Evolutionary conservation across 2,329 filamentous ascomycete genomes (phyloP).

Genomic region (Leptodontidium sp.): DNA sequence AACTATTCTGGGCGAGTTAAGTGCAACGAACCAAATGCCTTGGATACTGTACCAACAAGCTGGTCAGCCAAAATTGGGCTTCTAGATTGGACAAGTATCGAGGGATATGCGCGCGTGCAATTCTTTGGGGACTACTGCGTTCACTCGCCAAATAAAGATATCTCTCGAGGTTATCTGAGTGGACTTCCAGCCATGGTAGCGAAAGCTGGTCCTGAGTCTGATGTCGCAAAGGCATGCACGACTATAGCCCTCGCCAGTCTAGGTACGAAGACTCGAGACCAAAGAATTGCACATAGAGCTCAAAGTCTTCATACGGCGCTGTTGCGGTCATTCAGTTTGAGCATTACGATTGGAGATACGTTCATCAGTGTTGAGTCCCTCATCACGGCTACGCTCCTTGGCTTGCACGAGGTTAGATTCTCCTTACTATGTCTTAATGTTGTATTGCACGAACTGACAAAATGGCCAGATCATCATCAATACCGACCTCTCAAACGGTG

Average conservation of each 20-base stretch:
- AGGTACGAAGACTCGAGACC: neutral
- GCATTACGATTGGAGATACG: constrained; percentile 10
- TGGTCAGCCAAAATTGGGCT: neutral
- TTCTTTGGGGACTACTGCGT: constrained; percentile 14
- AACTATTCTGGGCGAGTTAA: neutral
- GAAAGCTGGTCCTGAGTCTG: neutral
- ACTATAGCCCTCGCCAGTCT: constrained; percentile 13
- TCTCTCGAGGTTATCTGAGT: constrained; percentile 8
- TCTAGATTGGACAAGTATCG: neutral
- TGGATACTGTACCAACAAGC: neutral
- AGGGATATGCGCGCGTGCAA: neutral
- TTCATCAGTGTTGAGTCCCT: constrained; percentile 16
- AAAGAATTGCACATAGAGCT: neutral
- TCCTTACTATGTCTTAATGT: neutral
- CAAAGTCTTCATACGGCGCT: neutral
- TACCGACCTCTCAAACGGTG: neutral
- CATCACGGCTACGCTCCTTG: constrained; percentile 14
- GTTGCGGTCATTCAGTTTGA: constrained; percentile 10
- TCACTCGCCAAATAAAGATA: constrained; percentile 10
- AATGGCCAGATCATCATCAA: constrained; percentile 10
- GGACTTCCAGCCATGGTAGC: constrained; percentile 5
- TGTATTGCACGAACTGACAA: neutral
- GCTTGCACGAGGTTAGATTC: constrained; percentile 2
- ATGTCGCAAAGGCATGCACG: constrained; percentile 15
- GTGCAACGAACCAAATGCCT: neutral